Base-by-base conservation (phyloP, 1,284 basidiomycete genomes). In the Trichosporon sp. region DNA sequence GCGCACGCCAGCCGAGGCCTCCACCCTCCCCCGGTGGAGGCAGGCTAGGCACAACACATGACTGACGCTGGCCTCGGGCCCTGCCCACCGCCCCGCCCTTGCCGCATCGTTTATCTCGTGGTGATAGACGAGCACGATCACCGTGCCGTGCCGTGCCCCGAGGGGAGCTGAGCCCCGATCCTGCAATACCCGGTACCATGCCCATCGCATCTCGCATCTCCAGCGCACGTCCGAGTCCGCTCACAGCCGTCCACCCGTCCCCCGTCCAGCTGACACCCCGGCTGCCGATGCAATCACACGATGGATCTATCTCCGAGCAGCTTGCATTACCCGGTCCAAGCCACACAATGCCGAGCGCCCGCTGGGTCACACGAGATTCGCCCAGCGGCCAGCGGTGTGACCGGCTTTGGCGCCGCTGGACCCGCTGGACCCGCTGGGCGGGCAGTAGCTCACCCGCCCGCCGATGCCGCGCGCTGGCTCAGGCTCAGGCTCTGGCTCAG, bases 61-160 rank as follows among this genome's bases (percentile, higher is more conserved):
- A 60, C 56, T 11, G 31, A 27, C 56, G 18, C 13, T 56, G 27
- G 27, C 53, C 51, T 29, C 53, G 7, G 51, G 23, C 51, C 23
- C 23, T 29, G 27, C 53, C 53, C 27, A 7, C 11, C 9, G 25
- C 53, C 25, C 56, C 11, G 15, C 27, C 56, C 18, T 31, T 25
- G 51, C 51, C 25, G 3, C 53, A 31, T 31, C 29, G 27, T 9
- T 31, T 60, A 29, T 29, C 56, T 15, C 51, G 25, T 27, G 13
- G 27, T 60, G 56, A 60, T 60, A 60, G 56, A 60, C 56, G 56
- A 60, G 56, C 31, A 23, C 56, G 56, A 60, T 60, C 27, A 31
- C 56, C 56, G 47, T 51, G 47, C 47, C 47, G 21, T 21, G 47
- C 56, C 56, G 47, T 51, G 47, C 47, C 47, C 47, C 47, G 47